A percentile compares a stretch with the other conserved stretches of the same genome.
These are phyloP conservation scores for Colletotrichum agaves DNA, from an alignment of 2,329 filamentous ascomycete species.

Conservation along the genomic window DNA sequence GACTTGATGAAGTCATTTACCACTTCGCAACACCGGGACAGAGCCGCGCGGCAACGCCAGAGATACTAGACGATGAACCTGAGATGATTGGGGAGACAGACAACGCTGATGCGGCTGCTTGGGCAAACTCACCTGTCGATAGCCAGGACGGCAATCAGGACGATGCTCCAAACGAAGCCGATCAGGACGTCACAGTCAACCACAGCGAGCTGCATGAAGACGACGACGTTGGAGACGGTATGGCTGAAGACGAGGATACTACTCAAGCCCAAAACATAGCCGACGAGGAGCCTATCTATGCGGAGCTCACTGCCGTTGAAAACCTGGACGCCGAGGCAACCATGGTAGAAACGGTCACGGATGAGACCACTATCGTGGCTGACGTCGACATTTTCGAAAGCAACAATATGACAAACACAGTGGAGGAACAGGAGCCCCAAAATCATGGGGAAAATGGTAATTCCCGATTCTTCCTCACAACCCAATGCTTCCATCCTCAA, in stretches of 20 bases:
- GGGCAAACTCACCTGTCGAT: slow-evolving; percentile 28
- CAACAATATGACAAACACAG: neutral
- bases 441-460: slow-evolving; percentile 34
- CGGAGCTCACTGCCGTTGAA: slow-evolving; percentile 9
- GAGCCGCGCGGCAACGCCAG: slow-evolving; percentile 39
- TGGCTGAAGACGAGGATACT: neutral
- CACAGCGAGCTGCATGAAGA: slow-evolving; percentile 3
- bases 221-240: slow-evolving; percentile 8
- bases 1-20: slow-evolving; percentile 54
- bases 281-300: slow-evolving; percentile 6
- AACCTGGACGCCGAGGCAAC: slow-evolving; percentile 22
- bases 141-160: slow-evolving; percentile 22
- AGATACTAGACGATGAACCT: slow-evolving; percentile 37
- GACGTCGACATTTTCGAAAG: slow-evolving; percentile 4
- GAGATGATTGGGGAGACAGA: slow-evolving; percentile 37
- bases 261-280: neutral
- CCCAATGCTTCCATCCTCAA: slow-evolving; percentile 26
- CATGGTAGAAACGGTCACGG: slow-evolving; percentile 25
- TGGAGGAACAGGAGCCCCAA: slow-evolving; percentile 16
- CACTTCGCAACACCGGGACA: slow-evolving; percentile 45
- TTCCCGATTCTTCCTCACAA: slow-evolving; percentile 7
- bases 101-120: slow-evolving; percentile 28
- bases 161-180: slow-evolving; percentile 17
- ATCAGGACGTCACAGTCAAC: slow-evolving; percentile 5
- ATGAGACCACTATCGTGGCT: slow-evolving; percentile 12